Percentiles rank a stretch among this genome's conserved stretches.
Evolutionary conservation across 2,329 filamentous ascomycete genomes (phyloP).

Genomic region (Xylaria polymorpha): DNA sequence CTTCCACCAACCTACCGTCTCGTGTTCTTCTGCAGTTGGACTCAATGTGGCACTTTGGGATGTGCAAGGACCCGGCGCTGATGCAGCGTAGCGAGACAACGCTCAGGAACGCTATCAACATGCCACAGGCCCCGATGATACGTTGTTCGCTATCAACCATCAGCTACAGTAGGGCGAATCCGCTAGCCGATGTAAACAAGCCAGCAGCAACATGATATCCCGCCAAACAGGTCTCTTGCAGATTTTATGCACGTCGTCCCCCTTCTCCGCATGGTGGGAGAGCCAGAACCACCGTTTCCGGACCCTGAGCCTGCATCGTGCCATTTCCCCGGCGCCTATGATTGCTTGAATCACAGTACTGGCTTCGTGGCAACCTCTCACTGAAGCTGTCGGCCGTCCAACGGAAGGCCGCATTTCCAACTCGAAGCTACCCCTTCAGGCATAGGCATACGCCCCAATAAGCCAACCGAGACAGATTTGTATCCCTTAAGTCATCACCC

Average conservation of each 20-base stretch:
- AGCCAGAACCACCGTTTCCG: slow-evolving; percentile 46
- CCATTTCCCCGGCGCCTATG: slow-evolving; percentile 45
- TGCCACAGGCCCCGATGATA: slow-evolving; percentile 22
- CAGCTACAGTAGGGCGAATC: slow-evolving; percentile 8
- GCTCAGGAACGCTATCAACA: slow-evolving; percentile 23
- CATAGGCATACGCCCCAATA: slow-evolving; percentile 22
- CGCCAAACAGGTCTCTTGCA: slow-evolving; percentile 46
- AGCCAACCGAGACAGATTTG: slow-evolving; percentile 37
- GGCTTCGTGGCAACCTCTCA: slow-evolving; percentile 52
- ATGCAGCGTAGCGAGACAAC: slow-evolving; percentile 40
- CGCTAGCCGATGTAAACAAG: slow-evolving; percentile 9
- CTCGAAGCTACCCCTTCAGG: slow-evolving; percentile 33
- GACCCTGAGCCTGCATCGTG: slow-evolving; percentile 43
- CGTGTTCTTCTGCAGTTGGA: background rate
- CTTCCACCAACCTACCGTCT: background rate
- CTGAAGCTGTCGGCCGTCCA: slow-evolving; percentile 41
- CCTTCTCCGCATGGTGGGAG: slow-evolving; percentile 44
- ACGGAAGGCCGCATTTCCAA: slow-evolving; percentile 34
- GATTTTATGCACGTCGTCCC: slow-evolving; percentile 48
- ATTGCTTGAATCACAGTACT: slow-evolving; percentile 42
- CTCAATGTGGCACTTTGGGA: slow-evolving; percentile 30
- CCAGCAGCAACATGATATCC: slow-evolving; percentile 24
- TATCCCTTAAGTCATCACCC: slow-evolving; percentile 1
- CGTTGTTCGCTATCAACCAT: slow-evolving; percentile 16
- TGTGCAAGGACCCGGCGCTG: slow-evolving; percentile 35